These are phyloP conservation scores for Metschnikowia reukaufii DNA, from an alignment of 805 yeast genomes.

Conservation along the genomic window DNA sequence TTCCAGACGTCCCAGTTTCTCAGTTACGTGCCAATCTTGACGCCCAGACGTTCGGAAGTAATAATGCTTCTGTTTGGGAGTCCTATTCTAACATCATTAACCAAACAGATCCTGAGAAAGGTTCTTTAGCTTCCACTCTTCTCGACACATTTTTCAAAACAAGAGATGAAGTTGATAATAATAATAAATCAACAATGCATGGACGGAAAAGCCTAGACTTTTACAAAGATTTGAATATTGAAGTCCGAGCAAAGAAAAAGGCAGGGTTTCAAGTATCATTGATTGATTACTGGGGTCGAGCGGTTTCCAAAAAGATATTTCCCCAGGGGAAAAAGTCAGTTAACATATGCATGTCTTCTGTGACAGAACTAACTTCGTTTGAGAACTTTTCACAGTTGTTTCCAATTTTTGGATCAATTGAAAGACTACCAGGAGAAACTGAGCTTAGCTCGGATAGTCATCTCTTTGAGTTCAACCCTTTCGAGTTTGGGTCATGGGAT, in stretches of 20 bases:
- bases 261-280: slow-evolving; percentile 57
- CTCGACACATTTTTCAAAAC: slow-evolving; percentile 11
- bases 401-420: slow-evolving; percentile 46
- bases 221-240: slow-evolving; percentile 53
- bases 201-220: slow-evolving; percentile 27
- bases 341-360: slow-evolving; percentile 39
- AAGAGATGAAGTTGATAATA: neutral
- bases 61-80: slow-evolving; percentile 50
- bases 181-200: neutral
- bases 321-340: slow-evolving; percentile 35
- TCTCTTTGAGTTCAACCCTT: slow-evolving; percentile 60
- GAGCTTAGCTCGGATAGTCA: slow-evolving; percentile 39
- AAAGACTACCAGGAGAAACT: slow-evolving; percentile 36
- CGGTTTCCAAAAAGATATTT: slow-evolving; percentile 50
- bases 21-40: slow-evolving; percentile 16
- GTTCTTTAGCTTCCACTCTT: slow-evolving; percentile 7
- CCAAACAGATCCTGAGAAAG: slow-evolving; percentile 9
- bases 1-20: slow-evolving; percentile 49
- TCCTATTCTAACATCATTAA: slow-evolving; percentile 3
- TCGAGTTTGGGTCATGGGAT: slow-evolving; percentile 72
- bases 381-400: slow-evolving; percentile 44
- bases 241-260: slow-evolving; percentile 51
- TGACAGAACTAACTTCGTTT: slow-evolving; percentile 35
- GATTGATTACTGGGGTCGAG: slow-evolving; percentile 71
- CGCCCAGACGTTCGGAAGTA: slow-evolving; percentile 56